phyloP scores from a whole-genome alignment of 139 green algal genomes.

The Chlorella vulgaris region DNA sequence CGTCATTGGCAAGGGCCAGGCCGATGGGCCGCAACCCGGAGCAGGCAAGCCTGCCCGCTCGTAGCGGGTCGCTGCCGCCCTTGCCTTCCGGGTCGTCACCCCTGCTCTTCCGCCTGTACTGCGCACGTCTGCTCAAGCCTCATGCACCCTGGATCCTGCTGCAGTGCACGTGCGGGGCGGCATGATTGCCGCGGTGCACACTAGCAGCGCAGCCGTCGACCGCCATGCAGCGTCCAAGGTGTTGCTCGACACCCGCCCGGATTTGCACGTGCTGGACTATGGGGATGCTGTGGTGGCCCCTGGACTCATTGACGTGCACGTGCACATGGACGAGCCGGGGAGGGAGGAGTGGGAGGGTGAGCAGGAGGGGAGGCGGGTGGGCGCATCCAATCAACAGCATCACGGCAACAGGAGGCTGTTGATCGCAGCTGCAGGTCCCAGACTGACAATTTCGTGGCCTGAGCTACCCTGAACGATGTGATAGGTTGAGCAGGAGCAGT shows the following conservation, averaged over 20 bases:
- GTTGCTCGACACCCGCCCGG: neutral
- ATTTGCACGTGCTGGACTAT: constrained; percentile 35
- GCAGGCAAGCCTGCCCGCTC: constrained; percentile 6
- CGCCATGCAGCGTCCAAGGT: neutral
- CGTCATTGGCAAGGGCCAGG: constrained; percentile 19
- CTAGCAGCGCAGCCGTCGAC: neutral
- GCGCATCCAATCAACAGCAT: no score
- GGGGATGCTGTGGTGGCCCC: constrained; percentile 72
- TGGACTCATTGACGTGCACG: constrained; percentile 91
- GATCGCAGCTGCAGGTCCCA: no score
- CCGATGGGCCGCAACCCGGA: neutral
- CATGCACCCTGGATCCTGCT: neutral
- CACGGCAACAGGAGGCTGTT: no score
- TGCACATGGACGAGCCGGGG: constrained; percentile 95
- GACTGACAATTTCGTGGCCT: no score
- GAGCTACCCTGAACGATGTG: no score
- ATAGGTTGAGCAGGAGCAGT: no score
- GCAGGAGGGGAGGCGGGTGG: neutral
- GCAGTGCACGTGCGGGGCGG: constrained; percentile 48
- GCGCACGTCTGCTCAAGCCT: neutral
- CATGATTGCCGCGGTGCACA: constrained; percentile 34
- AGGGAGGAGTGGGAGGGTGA: constrained; percentile 83
- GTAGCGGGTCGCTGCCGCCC: neutral
- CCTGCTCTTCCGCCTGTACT: neutral
- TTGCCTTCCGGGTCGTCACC: neutral